Conservation (phyloP, 306 rosid species). For the Castanopsis chinensis region DNA sequence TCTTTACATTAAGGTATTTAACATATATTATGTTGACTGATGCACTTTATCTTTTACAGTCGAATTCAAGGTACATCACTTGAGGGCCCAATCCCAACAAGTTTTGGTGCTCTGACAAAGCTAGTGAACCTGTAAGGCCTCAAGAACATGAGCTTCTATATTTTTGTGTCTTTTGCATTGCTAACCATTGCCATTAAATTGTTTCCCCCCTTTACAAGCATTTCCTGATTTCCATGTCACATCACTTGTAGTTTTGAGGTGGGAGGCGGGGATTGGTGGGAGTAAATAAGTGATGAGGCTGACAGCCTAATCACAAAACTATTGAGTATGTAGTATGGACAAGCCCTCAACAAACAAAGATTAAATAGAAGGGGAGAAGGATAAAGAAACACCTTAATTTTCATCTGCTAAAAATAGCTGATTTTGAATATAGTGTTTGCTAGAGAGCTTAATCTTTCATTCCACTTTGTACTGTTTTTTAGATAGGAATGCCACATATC, state of each 20-base stretch:
- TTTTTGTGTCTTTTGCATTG: neutral
- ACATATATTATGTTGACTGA: neutral
- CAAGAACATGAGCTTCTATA: neutral
- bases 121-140: slow-evolving; percentile 31
- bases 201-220: neutral
- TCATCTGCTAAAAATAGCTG: neutral
- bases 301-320: neutral
- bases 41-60: slow-evolving; percentile 11
- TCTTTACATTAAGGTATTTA: neutral
- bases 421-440: neutral
- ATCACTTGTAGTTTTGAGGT: neutral
- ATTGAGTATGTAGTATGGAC: neutral
- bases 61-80: slow-evolving; percentile 41
- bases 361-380: neutral
- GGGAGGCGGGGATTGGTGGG: neutral
- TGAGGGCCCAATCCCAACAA: slow-evolving; percentile 42
- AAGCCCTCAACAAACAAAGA: neutral
- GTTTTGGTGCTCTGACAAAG: slow-evolving; percentile 28
- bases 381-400: neutral
- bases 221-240: neutral
- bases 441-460: too few species aligned
- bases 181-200: neutral
- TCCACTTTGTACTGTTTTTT: neutral
- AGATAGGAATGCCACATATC: neutral
- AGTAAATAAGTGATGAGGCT: neutral